Evolutionary conservation across 495 filamentous ascomycete genomes (phyloP).

Genomic region (Talaromyces trachyspermus): DNA sequence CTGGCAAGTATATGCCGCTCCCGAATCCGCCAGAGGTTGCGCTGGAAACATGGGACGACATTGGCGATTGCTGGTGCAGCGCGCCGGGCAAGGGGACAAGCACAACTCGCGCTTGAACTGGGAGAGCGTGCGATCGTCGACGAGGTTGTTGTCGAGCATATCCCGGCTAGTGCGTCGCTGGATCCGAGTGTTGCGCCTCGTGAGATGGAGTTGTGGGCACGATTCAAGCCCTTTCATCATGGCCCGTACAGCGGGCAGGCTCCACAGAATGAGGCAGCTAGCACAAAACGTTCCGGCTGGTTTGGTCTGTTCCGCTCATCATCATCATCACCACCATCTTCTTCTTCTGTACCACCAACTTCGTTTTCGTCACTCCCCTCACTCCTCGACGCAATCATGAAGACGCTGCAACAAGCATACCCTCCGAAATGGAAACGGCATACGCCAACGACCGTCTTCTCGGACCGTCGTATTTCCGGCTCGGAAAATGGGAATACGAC

Average conservation of each 20-base stretch:
- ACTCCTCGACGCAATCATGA: conserved; percentile 27
- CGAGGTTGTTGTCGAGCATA: conserved; percentile 41
- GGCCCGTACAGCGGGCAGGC: too few relatives aligned
- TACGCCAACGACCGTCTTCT: conserved; percentile 30
- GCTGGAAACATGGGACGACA: conserved; percentile 33
- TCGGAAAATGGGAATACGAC: conserved; percentile 39
- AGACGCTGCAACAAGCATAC: conserved; percentile 22
- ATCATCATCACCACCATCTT: background rate
- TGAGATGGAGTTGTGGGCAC: conserved; percentile 42
- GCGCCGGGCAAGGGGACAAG: conserved; percentile 24
- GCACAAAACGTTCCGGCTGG: background rate
- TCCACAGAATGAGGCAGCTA: background rate
- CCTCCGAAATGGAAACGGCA: conserved; percentile 16
- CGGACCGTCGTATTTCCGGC: conserved; percentile 32
- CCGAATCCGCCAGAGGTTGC: conserved; percentile 23
- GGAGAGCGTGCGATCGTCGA: conserved; percentile 34
- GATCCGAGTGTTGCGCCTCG: conserved; percentile 31
- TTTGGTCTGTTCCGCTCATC: background rate
- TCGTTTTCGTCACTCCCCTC: conserved; percentile 10
- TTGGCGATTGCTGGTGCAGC: conserved; percentile 44
- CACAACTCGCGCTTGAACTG: conserved; percentile 33
- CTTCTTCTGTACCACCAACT: conserved; percentile 3
- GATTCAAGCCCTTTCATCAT: conserved; percentile 12
- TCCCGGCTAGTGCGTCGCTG: conserved; percentile 26
- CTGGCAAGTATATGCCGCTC: conserved; percentile 2